Evolutionary conservation across 768 basidiomycete genomes (phyloP).

Genomic region (Rubroboletus pulcherrimus): DNA sequence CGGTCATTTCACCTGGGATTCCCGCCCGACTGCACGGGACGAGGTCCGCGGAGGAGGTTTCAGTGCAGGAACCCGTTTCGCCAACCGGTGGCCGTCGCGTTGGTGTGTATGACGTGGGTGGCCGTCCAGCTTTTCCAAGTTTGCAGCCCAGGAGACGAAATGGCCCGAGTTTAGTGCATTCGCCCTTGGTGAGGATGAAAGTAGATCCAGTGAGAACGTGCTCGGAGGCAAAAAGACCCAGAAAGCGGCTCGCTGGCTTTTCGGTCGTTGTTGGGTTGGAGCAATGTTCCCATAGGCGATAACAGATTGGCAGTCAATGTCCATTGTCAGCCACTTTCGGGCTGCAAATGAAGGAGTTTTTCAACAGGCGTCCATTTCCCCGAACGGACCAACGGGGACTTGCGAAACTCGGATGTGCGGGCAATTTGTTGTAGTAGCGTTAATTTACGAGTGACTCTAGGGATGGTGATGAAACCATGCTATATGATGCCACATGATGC

Average conservation of each 20-base stretch:
- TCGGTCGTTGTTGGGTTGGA: conserved; percentile 24
- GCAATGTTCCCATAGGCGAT: conserved; percentile 19
- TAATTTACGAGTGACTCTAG: conserved; percentile 9
- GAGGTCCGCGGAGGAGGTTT: conserved; percentile 23
- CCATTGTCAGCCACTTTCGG: conserved; percentile 5
- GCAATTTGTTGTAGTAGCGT: conserved; percentile 13
- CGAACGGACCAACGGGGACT: conserved; percentile 15
- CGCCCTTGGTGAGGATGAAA: conserved; percentile 11
- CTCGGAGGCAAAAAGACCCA: conserved; percentile 11
- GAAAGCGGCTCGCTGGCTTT: conserved; percentile 5
- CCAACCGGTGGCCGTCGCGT: conserved; percentile 8
- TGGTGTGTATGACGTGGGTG: conserved; percentile 1
- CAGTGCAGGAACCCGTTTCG: conserved; percentile 1
- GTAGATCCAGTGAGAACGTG: conserved; percentile 25
- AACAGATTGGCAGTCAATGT: conserved; percentile 1
- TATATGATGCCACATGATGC: conserved; percentile 16
- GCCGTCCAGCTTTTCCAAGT: conserved; percentile 12
- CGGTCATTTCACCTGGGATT: conserved; percentile 12
- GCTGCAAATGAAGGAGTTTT: conserved; percentile 7
- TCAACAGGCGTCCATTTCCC: conserved; percentile 4
- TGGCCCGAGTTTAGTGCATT: neutral
- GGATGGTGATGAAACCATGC: conserved; percentile 7
- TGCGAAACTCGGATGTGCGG: conserved; percentile 13
- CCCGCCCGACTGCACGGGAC: neutral
- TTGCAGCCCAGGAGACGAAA: conserved; percentile 6